Conservation (phyloP, 2,329 filamentous ascomycete species). For the Monosporascus sp. region DNA sequence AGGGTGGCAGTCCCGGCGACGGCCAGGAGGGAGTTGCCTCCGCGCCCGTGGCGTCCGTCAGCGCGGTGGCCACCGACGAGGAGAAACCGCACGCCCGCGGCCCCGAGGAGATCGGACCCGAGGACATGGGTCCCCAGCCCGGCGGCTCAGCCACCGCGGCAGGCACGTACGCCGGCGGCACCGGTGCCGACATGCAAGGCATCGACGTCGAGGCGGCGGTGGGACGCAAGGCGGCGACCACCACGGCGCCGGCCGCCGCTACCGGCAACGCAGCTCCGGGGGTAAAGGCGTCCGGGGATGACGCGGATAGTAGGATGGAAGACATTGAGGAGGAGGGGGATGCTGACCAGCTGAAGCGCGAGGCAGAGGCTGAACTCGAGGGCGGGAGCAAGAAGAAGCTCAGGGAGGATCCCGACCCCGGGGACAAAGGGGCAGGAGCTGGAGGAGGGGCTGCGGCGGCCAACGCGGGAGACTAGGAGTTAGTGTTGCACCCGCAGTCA, state of each 20-base stretch:
- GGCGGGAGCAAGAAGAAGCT: slow-evolving; percentile 40
- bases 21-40: slow-evolving; percentile 18
- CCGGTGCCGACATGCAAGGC: slow-evolving; percentile 43
- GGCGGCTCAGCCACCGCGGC: slow-evolving; percentile 18
- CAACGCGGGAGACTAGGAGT: no score
- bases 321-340: slow-evolving; percentile 28
- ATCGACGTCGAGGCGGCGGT: slow-evolving; percentile 59
- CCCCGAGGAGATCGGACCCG: slow-evolving; percentile 76
- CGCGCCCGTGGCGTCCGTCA: slow-evolving; percentile 30
- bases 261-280: slow-evolving; percentile 11
- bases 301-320: not conserved
- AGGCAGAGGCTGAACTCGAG: slow-evolving; percentile 45
- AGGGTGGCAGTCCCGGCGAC: slow-evolving; percentile 22
- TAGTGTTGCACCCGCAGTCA: no score
- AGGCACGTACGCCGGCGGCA: slow-evolving; percentile 31
- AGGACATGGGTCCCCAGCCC: slow-evolving; percentile 74
- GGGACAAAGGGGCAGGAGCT: not conserved
- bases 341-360: slow-evolving; percentile 45
- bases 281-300: slow-evolving; percentile 7
- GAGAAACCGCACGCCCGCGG: slow-evolving; percentile 78
- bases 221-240: slow-evolving; percentile 39
- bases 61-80: slow-evolving; percentile 41
- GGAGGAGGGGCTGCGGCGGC: not conserved
- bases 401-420: slow-evolving; percentile 33
- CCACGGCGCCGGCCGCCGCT: slow-evolving; percentile 8